A percentile compares a stretch with the other conserved stretches of the same genome.
These are phyloP conservation scores for Poa pratensis DNA, from an alignment of 176 grass and related monocot genomes.

Conservation along the genomic window DNA sequence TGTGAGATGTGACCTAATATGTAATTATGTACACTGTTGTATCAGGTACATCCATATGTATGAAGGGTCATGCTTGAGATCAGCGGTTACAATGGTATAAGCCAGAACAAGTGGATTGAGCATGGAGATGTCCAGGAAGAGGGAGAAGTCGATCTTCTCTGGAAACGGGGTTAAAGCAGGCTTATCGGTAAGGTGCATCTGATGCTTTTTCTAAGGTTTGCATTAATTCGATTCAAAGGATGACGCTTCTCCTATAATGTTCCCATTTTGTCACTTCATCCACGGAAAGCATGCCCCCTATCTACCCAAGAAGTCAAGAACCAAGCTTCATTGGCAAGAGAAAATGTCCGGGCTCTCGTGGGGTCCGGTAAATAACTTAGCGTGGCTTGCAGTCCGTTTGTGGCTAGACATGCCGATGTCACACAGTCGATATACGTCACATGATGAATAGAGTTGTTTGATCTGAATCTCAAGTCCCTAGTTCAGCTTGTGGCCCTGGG, in stretches of 20 bases:
- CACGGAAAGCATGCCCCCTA: slow-evolving; percentile 29
- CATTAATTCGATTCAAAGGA: slow-evolving; percentile 22
- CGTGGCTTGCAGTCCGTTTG: slow-evolving; percentile 31
- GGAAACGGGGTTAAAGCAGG: slow-evolving; percentile 43
- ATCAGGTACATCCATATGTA: slow-evolving; percentile 13
- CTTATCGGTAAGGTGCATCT: slow-evolving; percentile 51
- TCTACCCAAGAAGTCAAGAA: background rate
- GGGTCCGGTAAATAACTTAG: slow-evolving; percentile 43
- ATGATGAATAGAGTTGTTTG: slow-evolving; percentile 38
- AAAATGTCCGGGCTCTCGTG: background rate
- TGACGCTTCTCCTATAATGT: slow-evolving; percentile 29
- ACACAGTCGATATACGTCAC: slow-evolving; percentile 38
- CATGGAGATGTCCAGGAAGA: slow-evolving; percentile 23
- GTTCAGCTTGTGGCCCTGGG: slow-evolving; percentile 22
- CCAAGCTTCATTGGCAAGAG: slow-evolving; percentile 14
- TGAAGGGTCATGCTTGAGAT: background rate
- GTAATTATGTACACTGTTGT: background rate
- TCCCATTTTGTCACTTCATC: slow-evolving; percentile 39
- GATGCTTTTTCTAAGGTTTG: slow-evolving; percentile 37
- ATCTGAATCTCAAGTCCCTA: slow-evolving; percentile 38
- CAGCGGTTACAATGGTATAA: background rate
- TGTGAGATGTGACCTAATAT: slow-evolving; percentile 2
- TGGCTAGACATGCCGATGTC: slow-evolving; percentile 35
- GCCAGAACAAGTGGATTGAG: background rate
- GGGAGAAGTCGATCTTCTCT: too few relatives aligned